Conservation (phyloP, 2,329 filamentous ascomycete species). For the Knoxdaviesia proteae region DNA sequence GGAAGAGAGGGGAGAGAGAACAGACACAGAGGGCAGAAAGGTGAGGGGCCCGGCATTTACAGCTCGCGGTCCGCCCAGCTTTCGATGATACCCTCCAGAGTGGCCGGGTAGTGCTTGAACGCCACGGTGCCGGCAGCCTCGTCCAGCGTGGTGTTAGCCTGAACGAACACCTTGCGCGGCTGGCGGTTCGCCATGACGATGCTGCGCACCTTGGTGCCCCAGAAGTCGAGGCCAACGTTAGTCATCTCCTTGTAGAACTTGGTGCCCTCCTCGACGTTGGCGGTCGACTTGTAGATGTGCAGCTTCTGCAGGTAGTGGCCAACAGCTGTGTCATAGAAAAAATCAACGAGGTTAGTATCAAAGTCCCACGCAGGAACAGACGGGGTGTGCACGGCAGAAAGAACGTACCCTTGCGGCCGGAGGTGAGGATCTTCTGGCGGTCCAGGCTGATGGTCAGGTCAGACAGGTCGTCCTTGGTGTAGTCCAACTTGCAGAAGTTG, state of each 20-base stretch:
- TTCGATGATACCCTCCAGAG: constrained; percentile 59
- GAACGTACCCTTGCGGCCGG: constrained; percentile 44
- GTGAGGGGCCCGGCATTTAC: constrained; percentile 9
- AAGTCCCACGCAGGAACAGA: background rate
- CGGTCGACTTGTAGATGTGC: constrained; percentile 81
- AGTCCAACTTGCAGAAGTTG: constrained; percentile 67
- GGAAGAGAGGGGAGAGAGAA: background rate
- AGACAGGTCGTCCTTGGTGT: constrained; percentile 51
- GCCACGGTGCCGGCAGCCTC: constrained; percentile 47
- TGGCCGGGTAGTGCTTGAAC: constrained; percentile 73
- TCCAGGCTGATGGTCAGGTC: constrained; percentile 71
- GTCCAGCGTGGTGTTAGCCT: constrained; percentile 68
- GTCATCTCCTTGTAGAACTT: constrained; percentile 73
- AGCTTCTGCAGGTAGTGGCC: constrained; percentile 76
- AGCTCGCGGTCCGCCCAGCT: constrained; percentile 50
- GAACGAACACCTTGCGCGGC: constrained; percentile 80
- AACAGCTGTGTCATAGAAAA: constrained; percentile 31
- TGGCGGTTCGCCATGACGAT: constrained; percentile 59
- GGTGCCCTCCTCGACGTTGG: constrained; percentile 58
- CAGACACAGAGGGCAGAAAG: constrained; percentile 1
- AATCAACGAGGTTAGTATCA: constrained; percentile 7
- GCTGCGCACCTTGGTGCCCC: constrained; percentile 58
- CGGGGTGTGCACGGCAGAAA: background rate
- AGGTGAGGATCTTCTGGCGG: constrained; percentile 65
- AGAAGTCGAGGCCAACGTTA: constrained; percentile 60